Conservation (phyloP, 768 basidiomycete genomes). For the Leccinum variicolor region DNA sequence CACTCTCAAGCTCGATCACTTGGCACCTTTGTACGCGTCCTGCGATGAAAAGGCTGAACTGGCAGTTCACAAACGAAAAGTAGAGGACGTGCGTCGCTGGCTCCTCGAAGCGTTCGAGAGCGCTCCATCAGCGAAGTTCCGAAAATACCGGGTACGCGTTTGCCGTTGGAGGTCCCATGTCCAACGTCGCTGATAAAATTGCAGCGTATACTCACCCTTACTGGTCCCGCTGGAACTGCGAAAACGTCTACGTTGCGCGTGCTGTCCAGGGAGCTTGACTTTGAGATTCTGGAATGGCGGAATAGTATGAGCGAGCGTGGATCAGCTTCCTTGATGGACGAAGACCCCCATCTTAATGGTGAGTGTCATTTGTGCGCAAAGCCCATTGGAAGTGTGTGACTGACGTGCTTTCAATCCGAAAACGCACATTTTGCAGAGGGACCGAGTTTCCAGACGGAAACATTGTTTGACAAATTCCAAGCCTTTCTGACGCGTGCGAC, state of each 20-base stretch:
- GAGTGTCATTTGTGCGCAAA: not conserved
- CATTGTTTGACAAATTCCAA: slow-evolving; percentile 64
- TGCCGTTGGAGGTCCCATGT: not conserved
- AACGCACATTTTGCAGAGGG: slow-evolving; percentile 9
- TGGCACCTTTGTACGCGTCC: not conserved
- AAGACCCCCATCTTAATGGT: slow-evolving; percentile 11
- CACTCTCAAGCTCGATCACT: not conserved
- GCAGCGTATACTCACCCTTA: slow-evolving; percentile 80
- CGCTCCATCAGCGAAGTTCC: slow-evolving; percentile 57
- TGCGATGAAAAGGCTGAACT: slow-evolving; percentile 54
- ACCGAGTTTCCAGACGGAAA: slow-evolving; percentile 12
- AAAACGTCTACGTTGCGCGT: slow-evolving; percentile 87
- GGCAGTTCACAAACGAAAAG: slow-evolving; percentile 77
- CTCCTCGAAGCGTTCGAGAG: slow-evolving; percentile 68
- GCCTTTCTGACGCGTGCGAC: slow-evolving; percentile 71
- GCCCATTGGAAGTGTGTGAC: not conserved
- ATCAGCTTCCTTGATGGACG: slow-evolving; percentile 18
- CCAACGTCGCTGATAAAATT: not conserved
- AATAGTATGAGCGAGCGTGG: slow-evolving; percentile 58
- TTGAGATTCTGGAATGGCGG: slow-evolving; percentile 85
- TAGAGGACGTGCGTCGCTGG: slow-evolving; percentile 77
- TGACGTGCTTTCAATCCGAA: not conserved
- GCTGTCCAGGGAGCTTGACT: slow-evolving; percentile 67
- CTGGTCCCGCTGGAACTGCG: slow-evolving; percentile 85
- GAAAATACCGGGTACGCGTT: slow-evolving; percentile 68